Evolutionary conservation across 352 stramenopile species (phyloP).

Genomic region (Elongisporangium undulatum): DNA sequence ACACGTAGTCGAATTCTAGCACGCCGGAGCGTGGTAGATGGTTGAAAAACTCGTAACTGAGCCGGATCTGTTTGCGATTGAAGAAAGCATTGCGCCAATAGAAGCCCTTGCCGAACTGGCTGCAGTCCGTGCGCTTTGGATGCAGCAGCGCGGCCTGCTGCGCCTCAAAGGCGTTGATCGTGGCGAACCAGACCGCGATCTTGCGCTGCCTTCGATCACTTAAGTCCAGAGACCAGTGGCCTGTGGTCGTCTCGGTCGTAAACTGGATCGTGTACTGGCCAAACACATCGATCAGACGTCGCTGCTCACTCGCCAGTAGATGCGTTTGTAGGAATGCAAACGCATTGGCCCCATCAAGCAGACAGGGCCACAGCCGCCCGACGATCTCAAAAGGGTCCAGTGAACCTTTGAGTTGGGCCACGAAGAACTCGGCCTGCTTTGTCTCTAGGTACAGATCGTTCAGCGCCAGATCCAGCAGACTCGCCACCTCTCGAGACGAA

Average conservation of each 20-base stretch:
- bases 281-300: slow-evolving; percentile 49
- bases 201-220: slow-evolving; percentile 52
- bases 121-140: slow-evolving; percentile 48
- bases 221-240: slow-evolving; percentile 49
- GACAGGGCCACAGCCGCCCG: slow-evolving; percentile 43
- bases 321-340: slow-evolving; percentile 51
- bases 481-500: slow-evolving; percentile 42
- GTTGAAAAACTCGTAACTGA: slow-evolving; percentile 62
- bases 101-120: slow-evolving; percentile 49
- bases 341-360: slow-evolving; percentile 43
- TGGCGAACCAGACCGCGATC: slow-evolving; percentile 63
- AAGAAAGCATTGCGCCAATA: slow-evolving; percentile 66
- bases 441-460: slow-evolving; percentile 51
- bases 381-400: slow-evolving; percentile 56
- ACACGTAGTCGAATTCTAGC: slow-evolving; percentile 74
- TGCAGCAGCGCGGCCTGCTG: slow-evolving; percentile 18
- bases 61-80: slow-evolving; percentile 44
- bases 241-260: slow-evolving; percentile 51
- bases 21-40: slow-evolving; percentile 37
- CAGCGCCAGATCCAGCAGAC: slow-evolving; percentile 40
- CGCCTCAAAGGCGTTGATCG: slow-evolving; percentile 45
- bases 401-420: slow-evolving; percentile 22
- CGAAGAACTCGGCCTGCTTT: slow-evolving; percentile 31
- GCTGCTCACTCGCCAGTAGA: slow-evolving; percentile 35
- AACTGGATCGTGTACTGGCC: slow-evolving; percentile 50